These are phyloP conservation scores for Lactarius psammicola DNA, from an alignment of 768 basidiomycete genomes.

Conservation along the genomic window DNA sequence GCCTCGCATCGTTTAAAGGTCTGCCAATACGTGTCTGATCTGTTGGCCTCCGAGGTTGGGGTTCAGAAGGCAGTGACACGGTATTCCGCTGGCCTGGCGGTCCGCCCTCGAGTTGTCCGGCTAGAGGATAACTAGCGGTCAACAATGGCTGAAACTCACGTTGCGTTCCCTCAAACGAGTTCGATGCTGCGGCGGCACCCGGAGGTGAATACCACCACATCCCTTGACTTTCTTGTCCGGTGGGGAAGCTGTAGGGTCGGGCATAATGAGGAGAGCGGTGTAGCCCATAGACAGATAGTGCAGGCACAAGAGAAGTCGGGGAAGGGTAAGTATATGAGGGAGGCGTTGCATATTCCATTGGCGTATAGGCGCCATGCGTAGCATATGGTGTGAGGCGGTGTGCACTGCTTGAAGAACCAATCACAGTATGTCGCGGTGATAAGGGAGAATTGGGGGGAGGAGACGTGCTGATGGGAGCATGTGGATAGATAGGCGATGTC, in stretches of 20 bases:
- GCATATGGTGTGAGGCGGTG: conserved; percentile 29
- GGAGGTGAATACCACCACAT: conserved; percentile 52
- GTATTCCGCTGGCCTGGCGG: conserved; percentile 8
- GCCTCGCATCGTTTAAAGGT: neutral
- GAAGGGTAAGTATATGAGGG: conserved; percentile 41
- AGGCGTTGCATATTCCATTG: conserved; percentile 34
- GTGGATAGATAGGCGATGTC: conserved; percentile 14
- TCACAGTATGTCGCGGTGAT: conserved; percentile 12
- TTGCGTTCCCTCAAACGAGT: conserved; percentile 34
- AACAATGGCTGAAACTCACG: conserved; percentile 38
- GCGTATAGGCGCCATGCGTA: conserved; percentile 29
- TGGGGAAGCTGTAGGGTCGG: conserved; percentile 32
- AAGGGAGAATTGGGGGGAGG: conserved; percentile 30
- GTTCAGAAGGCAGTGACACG: neutral
- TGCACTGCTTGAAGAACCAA: conserved; percentile 5
- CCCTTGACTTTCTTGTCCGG: conserved; percentile 44
- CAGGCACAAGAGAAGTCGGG: conserved; percentile 36
- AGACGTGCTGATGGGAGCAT: conserved; percentile 27
- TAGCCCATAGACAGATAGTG: conserved; percentile 40
- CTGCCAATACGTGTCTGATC: neutral
- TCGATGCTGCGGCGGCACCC: neutral
- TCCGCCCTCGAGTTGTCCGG: neutral
- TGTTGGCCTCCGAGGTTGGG: neutral
- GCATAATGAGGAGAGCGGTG: conserved; percentile 42
- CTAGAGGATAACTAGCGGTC: conserved; percentile 35